These are phyloP conservation scores for Trichoderma sp. DNA, from an alignment of 2,329 filamentous ascomycete genomes.

Conservation along the genomic window DNA sequence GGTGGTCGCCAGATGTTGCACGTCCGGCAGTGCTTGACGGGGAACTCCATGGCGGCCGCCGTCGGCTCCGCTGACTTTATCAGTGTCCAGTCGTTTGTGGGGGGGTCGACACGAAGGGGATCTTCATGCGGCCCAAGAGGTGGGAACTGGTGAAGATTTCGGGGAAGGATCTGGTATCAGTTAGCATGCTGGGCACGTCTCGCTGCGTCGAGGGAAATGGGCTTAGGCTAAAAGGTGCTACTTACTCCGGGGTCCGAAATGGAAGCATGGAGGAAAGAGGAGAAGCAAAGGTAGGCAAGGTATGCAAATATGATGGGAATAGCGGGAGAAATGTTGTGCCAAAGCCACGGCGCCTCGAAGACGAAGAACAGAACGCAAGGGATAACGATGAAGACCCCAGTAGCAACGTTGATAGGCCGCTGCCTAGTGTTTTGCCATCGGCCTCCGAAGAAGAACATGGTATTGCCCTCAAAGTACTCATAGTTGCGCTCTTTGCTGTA, in stretches of 20 bases:
- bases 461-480: constrained; percentile 93
- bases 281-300: constrained; percentile 84
- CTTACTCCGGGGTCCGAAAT: constrained; percentile 88
- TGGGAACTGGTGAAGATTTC: constrained; percentile 89
- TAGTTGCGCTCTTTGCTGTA: constrained; percentile 59
- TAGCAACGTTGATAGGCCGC: constrained; percentile 84
- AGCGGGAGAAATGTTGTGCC: constrained; percentile 81
- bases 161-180: constrained; percentile 73
- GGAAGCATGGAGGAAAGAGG: constrained; percentile 92
- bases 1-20: constrained; percentile 97
- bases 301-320: constrained; percentile 90
- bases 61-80: constrained; percentile 74
- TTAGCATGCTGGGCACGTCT: constrained; percentile 20
- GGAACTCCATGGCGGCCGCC: constrained; percentile 92
- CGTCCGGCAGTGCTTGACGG: constrained; percentile 96
- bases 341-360: constrained; percentile 81
- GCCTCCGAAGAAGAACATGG: constrained; percentile 81
- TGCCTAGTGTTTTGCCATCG: constrained; percentile 85
- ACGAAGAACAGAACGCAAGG: constrained; percentile 81
- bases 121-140: constrained; percentile 72
- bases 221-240: constrained; percentile 25
- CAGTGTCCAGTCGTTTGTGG: constrained; percentile 91
- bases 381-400: constrained; percentile 74
- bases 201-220: background rate
- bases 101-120: constrained; percentile 75